Base-by-base conservation (phyloP, 768 basidiomycete genomes). In the Mycena olivaceomarginata region DNA sequence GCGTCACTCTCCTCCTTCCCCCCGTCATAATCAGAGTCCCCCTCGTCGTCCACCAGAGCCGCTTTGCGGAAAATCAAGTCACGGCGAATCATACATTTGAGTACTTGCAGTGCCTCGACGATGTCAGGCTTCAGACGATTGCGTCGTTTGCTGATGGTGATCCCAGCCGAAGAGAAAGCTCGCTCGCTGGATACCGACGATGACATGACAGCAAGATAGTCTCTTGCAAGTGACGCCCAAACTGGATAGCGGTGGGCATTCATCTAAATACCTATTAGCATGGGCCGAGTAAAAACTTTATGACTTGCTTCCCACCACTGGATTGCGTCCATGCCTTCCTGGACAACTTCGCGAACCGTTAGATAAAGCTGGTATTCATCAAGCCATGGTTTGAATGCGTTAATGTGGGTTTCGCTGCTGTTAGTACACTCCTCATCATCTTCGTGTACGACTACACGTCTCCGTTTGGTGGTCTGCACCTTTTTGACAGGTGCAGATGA, bases 191-290 rank as follows among this genome's bases (percentile, higher is more conserved):
- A 73, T 5, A 66, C 71, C 1, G 84, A 85, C 0, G 85, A 85
- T 11, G 85, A 84, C 86, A 88, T 87, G 37, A 89, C 82, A 1
- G 87, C 70, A 3, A 89, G 82, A 51, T 85, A 85, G 70, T 88
- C 86, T 4, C 80, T 68, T 13, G 87, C 85, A 2, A 88, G 81
- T 0, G 85, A 85, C 0, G 82, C 84, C 87, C 86, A 88, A 0
- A 82, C 80, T 5, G 84, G 86, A 75, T 84, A 85, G n/a, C n/a
- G n/a, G n/a, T n/a, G n/a, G n/a, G n/a, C n/a, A n/a, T n/a, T n/a
- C n/a, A n/a, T n/a, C n/a, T 2, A n/a, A 2, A 37, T 53, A 25
- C 39, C 20, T 51, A 39, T 11, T 16, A 25, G 20, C n/a, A n/a
- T n/a, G n/a, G 7, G 16, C 53, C n/a, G 18, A 18, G 18, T 37